Percentiles rank a stretch among this genome's conserved stretches.
phyloP scores from a whole-genome alignment of 73 alveolate species.

The Tetrahymena borealis region DNA sequence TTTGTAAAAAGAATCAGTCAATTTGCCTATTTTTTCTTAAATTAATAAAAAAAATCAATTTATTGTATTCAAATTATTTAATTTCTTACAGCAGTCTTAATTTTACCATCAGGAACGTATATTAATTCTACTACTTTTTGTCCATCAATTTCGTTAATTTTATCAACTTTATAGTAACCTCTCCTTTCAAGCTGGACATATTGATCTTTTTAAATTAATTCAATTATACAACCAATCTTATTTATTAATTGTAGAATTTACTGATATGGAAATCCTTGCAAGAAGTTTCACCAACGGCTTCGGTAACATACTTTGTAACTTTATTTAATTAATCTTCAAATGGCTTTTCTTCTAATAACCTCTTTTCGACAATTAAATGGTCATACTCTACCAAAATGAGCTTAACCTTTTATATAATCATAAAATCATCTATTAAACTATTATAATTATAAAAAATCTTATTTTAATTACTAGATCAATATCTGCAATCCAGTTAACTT shows the following conservation, averaged over 20 bases:
- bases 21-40: background rate
- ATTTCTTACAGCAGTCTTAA: conserved; percentile 40
- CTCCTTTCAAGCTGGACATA: conserved; percentile 88
- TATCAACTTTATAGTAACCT: conserved; percentile 88
- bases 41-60: background rate
- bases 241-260: background rate
- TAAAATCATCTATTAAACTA: background rate
- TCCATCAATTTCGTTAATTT: conserved; percentile 51
- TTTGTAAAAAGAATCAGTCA: no score
- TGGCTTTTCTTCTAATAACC: conserved; percentile 59
- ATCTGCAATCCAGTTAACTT: conserved; percentile 81
- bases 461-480: background rate
- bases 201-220: conserved; percentile 66
- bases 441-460: background rate
- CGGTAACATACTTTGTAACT: conserved; percentile 73
- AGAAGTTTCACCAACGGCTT: conserved; percentile 75
- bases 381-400: conserved; percentile 84
- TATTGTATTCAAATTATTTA: background rate
- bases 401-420: conserved; percentile 25
- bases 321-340: conserved; percentile 67
- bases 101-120: conserved; percentile 94
- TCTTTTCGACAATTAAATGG: conserved; percentile 75
- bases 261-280: conserved; percentile 42
- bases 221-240: background rate
- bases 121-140: conserved; percentile 46